phyloP scores from a whole-genome alignment of 2,329 filamentous ascomycete species.

The Fusarium continuum region DNA sequence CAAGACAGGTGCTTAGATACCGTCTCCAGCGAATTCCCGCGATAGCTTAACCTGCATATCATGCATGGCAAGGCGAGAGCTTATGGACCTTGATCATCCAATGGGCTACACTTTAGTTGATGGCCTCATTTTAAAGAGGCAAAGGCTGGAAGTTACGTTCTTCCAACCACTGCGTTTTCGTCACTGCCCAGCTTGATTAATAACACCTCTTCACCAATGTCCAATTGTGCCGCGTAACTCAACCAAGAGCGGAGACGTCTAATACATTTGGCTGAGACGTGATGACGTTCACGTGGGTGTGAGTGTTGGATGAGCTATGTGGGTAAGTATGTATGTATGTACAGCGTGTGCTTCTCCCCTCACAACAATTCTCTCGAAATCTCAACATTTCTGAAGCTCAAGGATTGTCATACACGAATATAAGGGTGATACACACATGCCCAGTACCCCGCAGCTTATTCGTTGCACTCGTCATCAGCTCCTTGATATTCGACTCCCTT shows the following conservation, averaged over 20 bases:
- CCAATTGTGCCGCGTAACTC: slow-evolving; percentile 28
- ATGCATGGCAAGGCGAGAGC: not conserved
- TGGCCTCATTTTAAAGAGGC: not conserved
- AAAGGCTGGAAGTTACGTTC: not conserved
- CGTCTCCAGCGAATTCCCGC: not conserved
- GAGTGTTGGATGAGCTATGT: not conserved
- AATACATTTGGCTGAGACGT: slow-evolving; percentile 12
- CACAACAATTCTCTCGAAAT: slow-evolving; percentile 10
- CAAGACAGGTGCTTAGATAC: no score
- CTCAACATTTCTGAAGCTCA: not conserved
- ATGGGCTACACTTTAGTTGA: not conserved
- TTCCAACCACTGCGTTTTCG: not conserved
- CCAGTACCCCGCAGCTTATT: slow-evolving; percentile 1
- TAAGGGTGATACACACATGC: not conserved
- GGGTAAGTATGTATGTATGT: not conserved
- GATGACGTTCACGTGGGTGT: slow-evolving; percentile 17
- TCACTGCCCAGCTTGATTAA: no score
- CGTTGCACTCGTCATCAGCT: not conserved
- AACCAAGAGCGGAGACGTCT: slow-evolving; percentile 26
- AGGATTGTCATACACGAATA: not conserved
- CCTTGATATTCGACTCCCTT: not conserved
- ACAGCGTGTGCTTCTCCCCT: slow-evolving; percentile 5
- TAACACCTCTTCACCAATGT: slow-evolving; percentile 10
- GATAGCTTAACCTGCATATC: not conserved
- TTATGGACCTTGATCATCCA: not conserved